Evolutionary conservation across 73 alveolate genomes (phyloP), one percentile per base, ranked within the genome.

Genomic region (Stentor roeselii): DNA sequence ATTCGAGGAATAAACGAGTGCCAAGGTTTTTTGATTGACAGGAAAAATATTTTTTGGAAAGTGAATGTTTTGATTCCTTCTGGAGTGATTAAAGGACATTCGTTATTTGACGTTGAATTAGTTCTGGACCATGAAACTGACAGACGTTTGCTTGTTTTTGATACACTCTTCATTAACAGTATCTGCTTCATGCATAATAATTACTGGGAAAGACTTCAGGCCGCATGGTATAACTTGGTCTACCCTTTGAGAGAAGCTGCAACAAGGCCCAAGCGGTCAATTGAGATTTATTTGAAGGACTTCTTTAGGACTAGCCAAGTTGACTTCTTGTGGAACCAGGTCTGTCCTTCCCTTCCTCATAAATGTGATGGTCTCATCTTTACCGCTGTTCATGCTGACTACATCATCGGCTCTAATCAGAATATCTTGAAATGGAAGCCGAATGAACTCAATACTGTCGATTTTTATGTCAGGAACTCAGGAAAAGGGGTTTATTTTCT

Each of bases 331-430:
- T 15, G 42, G 74, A 15, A 76, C 37, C 30, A 15, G 32, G 34
- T 76, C 0, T 21, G 6, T 21, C n/a, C 60, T 14, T 36, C n/a
- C 3, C 34, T 76, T 2, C 84, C 84, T 21, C 84, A 76, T 76
- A 35, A 15, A 41, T 21, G 60, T 76, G 84, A 76, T 76, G 84
- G 84, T 31, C 78, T 76, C 0, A 76, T 76, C n/a, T 76, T 76
- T 76, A 76, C 84, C 6, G 31, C 60, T 21, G 84, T 39, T 41
- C 82, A 39, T 76, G 84, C 60, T 39, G 36, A 15, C 15, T 76
- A 76, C 34, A 76, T 76, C 39, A 30, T 41, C n/a, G 84, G 84
- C 14, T 27, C 84, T 27, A 39, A 41, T 2, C n/a, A n/a, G 1
- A 27, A 39, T 21, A 76, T 76, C 14, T n/a, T 76, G 1, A 76